A percentile compares a stretch with the other conserved stretches of the same genome.
Evolutionary conservation across 192 early-diverging fungal species (phyloP).

Genomic region (Glomus cerebriforme): DNA sequence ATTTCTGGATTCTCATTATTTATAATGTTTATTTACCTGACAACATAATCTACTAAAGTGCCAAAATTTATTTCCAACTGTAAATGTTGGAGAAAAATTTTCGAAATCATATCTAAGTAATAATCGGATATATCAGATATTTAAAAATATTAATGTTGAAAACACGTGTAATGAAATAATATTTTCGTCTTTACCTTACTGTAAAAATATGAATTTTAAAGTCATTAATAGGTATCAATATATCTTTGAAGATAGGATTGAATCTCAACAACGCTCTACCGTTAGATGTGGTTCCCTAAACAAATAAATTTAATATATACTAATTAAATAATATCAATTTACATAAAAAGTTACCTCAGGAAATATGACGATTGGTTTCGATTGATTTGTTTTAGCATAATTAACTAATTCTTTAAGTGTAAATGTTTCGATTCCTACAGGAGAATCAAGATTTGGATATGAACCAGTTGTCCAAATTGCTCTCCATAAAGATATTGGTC

Average conservation of each 20-base stretch:
- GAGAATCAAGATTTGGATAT: conserved; percentile 47
- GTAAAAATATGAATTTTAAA: conserved; percentile 60
- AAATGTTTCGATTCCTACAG: conserved; percentile 36
- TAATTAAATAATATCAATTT: conserved; percentile 12
- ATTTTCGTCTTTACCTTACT: conserved; percentile 50
- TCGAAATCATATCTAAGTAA: conserved; percentile 59
- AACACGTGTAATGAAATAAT: conserved; percentile 30
- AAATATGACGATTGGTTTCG: conserved; percentile 66
- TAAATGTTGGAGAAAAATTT: conserved; percentile 65
- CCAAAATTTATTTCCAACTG: conserved; percentile 52
- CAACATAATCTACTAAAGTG: conserved; percentile 61
- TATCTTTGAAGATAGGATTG: conserved; percentile 67
- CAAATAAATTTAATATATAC: neutral
- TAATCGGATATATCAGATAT: conserved; percentile 35
- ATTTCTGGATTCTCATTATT: conserved; percentile 13
- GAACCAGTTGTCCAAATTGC: conserved; percentile 50
- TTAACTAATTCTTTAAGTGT: conserved; percentile 47
- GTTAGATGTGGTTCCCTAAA: conserved; percentile 79
- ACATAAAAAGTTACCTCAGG: conserved; percentile 54
- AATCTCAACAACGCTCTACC: conserved; percentile 83
- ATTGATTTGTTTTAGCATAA: conserved; percentile 39
- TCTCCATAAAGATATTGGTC: conserved; percentile 56
- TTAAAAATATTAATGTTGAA: conserved; percentile 40
- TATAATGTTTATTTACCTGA: conserved; percentile 46
- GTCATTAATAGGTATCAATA: conserved; percentile 58